phyloP scores from a whole-genome alignment of 2,329 filamentous ascomycete genomes.

The Aureobasidium vineae region DNA sequence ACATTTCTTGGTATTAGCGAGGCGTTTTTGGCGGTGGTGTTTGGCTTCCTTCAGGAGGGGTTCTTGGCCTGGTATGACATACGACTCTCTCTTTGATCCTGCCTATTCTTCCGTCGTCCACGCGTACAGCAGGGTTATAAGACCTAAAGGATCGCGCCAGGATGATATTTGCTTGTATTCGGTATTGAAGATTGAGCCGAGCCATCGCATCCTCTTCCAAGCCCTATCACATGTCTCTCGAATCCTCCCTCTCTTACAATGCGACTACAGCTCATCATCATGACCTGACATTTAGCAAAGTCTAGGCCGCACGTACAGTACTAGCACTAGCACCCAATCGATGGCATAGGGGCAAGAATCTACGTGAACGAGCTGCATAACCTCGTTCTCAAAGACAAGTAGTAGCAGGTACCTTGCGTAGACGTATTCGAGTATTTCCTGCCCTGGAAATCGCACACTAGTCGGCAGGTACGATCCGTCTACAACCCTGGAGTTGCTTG shows the following conservation, averaged over 20 bases:
- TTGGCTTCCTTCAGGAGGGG: not conserved
- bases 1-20: conserved; percentile 11
- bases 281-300: not conserved
- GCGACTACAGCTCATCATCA: not conserved
- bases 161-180: not conserved
- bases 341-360: not conserved
- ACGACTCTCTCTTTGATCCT: not conserved
- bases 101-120: not conserved
- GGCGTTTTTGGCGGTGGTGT: conserved; percentile 13
- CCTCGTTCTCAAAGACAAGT: too few species aligned
- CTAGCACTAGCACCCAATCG: not conserved
- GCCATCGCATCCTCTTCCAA: not conserved
- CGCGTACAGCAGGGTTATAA: not conserved
- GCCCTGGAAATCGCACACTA: not conserved
- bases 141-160: not conserved
- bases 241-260: too few species aligned
- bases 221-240: not conserved
- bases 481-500: not conserved
- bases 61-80: not conserved
- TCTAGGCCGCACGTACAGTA: not conserved
- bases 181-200: not conserved
- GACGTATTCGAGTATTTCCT: not conserved
- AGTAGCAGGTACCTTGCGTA: not conserved
- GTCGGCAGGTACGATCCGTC: not conserved
- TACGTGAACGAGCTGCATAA: not conserved